Evolutionary conservation across 306 rosid genomes (phyloP).

Genomic region (Gastrolobium villosum): DNA sequence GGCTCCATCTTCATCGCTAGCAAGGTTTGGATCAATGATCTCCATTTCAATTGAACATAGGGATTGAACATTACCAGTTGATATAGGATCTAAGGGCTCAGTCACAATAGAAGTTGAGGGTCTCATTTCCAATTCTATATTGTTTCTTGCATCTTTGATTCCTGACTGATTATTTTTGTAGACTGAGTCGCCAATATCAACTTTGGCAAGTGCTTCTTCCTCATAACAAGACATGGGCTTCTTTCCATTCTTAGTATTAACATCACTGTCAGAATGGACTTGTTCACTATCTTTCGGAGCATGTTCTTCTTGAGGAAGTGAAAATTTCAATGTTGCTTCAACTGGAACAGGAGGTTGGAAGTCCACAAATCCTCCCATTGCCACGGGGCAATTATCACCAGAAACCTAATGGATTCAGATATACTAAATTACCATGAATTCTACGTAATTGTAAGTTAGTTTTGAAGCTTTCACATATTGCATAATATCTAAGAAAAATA

Average conservation of each 20-base stretch:
- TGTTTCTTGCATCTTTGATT: too few species aligned
- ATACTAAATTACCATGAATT: background rate
- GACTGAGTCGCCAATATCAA: too few species aligned
- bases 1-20: slow-evolving; percentile 55
- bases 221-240: background rate
- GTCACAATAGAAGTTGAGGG: slow-evolving; percentile 55
- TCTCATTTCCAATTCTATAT: slow-evolving; percentile 46
- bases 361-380: slow-evolving; percentile 52
- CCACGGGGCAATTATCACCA: slow-evolving; percentile 7
- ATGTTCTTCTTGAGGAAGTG: slow-evolving; percentile 18
- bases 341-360: slow-evolving; percentile 25
- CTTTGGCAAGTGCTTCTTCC: background rate
- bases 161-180: too few species aligned
- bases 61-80: slow-evolving; percentile 53
- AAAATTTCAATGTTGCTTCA: too few species aligned
- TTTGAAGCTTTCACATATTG: background rate
- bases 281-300: slow-evolving; percentile 38
- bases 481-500: background rate
- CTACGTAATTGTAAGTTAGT: too few species aligned
- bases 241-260: slow-evolving; percentile 28
- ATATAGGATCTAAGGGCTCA: slow-evolving; percentile 43
- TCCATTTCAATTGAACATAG: slow-evolving; percentile 47
- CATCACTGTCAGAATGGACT: slow-evolving; percentile 44
- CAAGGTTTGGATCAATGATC: slow-evolving; percentile 57
- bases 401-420: slow-evolving; percentile 37